Conservation (phyloP, 108 stramenopile species). For the Nannochloropsis granulata region DNA sequence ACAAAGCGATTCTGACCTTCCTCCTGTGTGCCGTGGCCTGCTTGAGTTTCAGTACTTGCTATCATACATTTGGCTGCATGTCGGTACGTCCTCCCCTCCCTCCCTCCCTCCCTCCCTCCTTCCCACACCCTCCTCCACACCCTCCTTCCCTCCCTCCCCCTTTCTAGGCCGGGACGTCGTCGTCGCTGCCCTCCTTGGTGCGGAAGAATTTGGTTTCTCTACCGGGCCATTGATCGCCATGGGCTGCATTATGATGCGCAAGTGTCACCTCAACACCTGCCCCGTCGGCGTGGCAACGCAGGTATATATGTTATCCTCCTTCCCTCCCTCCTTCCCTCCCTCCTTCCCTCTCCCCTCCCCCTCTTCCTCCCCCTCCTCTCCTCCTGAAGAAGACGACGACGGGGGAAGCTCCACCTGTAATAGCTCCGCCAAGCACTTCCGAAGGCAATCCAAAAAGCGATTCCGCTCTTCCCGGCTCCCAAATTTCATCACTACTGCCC, state of each 20-base stretch:
- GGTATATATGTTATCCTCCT: neutral
- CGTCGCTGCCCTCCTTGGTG: slow-evolving; percentile 75
- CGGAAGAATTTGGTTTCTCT: slow-evolving; percentile 82
- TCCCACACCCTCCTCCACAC: neutral
- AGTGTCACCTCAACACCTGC: slow-evolving; percentile 65
- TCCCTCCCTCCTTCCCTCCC: neutral
- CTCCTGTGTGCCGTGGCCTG: neutral
- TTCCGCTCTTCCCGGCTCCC: neutral
- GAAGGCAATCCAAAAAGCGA: neutral
- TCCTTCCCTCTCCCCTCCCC: slow-evolving; percentile 24
- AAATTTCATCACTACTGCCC: neutral
- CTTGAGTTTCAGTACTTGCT: neutral
- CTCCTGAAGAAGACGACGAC: too few relatives aligned
- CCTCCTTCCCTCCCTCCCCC: neutral
- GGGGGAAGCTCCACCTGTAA: too few relatives aligned
- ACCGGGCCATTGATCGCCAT: slow-evolving; percentile 82
- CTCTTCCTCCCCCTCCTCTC: slow-evolving; percentile 43
- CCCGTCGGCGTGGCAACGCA: neutral
- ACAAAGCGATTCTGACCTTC: neutral
- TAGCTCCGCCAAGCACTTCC: too few relatives aligned
- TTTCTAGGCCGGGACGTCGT: slow-evolving; percentile 53
- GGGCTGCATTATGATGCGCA: slow-evolving; percentile 94
- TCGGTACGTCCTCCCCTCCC: neutral
- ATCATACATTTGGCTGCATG: neutral
- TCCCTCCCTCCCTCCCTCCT: neutral